Conservation (phyloP, 176 grass and related monocot species). For the Avena sativa region DNA sequence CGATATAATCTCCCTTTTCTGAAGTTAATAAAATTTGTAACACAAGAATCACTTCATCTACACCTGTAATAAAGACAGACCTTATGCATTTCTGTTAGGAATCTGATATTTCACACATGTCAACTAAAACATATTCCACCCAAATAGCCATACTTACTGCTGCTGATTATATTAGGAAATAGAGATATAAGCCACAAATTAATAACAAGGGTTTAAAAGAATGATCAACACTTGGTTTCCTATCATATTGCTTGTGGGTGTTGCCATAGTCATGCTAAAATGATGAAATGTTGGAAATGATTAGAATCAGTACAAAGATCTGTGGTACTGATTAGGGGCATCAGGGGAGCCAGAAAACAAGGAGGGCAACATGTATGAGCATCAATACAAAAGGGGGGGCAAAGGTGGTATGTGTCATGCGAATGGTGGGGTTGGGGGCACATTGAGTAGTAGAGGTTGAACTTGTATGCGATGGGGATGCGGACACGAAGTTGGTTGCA, state of each 20-base stretch:
- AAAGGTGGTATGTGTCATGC: not conserved
- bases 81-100: not conserved
- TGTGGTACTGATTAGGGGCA: not conserved
- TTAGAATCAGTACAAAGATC: not conserved
- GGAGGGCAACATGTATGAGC: not conserved
- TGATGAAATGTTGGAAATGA: not conserved
- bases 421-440: not conserved
- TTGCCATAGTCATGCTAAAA: not conserved
- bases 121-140: too few species aligned
- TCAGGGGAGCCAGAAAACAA: not conserved
- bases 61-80: not conserved
- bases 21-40: not conserved
- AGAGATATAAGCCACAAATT: not conserved
- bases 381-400: not conserved
- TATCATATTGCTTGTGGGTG: not conserved
- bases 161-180: not conserved
- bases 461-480: not conserved
- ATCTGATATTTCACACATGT: too few species aligned
- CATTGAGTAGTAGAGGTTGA: not conserved
- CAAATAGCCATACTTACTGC: too few species aligned
- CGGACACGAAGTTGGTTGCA: not conserved
- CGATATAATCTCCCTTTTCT: not conserved
- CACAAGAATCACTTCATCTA: not conserved
- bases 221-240: not conserved
- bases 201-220: not conserved